Evolutionary conservation across 495 filamentous ascomycete genomes (phyloP).

Genomic region (Sordaria brevicollis): DNA sequence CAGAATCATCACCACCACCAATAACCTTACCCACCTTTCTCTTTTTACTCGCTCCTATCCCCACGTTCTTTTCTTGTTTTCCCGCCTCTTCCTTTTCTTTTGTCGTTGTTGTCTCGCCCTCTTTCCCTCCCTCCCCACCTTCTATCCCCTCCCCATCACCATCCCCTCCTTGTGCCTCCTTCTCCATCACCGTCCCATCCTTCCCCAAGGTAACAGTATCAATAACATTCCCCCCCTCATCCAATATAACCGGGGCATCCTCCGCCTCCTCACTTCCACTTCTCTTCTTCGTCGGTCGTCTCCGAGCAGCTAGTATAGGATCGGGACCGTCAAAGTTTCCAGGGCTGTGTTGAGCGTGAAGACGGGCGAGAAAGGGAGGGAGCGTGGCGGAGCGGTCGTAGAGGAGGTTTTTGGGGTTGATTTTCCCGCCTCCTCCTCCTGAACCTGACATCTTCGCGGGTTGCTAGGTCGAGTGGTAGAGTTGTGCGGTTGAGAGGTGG

Average conservation of each 20-base stretch:
- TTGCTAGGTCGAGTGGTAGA: no score
- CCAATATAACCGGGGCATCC: conserved; percentile 35
- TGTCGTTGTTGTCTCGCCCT: not conserved
- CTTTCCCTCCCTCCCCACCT: not conserved
- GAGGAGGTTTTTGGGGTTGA: conserved; percentile 43
- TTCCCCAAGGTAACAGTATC: conserved; percentile 20
- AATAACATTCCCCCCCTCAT: conserved; percentile 35
- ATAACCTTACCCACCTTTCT: conserved; percentile 39
- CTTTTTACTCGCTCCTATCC: conserved; percentile 35
- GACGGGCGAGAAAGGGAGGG: conserved; percentile 44
- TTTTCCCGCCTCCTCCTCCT: conserved; percentile 18
- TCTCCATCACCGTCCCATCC: conserved; percentile 25
- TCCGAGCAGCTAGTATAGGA: conserved; percentile 31
- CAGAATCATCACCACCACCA: conserved; percentile 19
- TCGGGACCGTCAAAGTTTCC: conserved; percentile 24
- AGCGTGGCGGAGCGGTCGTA: conserved; percentile 31
- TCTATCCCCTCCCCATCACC: conserved; percentile 2
- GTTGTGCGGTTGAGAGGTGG: no score
- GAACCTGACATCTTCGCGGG: not conserved
- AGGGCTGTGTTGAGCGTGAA: conserved; percentile 29
- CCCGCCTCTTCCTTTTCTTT: not conserved
- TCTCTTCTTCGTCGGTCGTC: conserved; percentile 27
- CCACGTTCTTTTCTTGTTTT: conserved; percentile 9
- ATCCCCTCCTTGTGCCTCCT: not conserved
- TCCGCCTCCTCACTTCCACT: conserved; percentile 39